These are phyloP conservation scores for Stemphylium beticola DNA, from an alignment of 2,329 filamentous ascomycete species.

Conservation along the genomic window DNA sequence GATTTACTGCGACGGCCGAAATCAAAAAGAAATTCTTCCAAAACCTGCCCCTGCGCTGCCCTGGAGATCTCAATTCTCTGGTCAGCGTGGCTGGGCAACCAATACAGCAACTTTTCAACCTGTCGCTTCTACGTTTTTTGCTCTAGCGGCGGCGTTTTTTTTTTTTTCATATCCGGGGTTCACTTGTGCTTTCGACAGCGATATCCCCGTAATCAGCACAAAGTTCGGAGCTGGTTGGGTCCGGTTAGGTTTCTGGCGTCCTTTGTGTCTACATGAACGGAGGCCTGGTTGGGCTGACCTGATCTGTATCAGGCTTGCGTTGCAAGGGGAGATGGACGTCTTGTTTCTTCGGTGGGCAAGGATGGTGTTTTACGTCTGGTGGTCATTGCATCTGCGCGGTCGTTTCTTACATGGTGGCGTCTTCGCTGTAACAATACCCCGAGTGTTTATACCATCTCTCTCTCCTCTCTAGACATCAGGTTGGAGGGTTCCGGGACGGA, in stretches of 20 bases:
- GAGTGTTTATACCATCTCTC: conserved; percentile 19
- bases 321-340: not conserved
- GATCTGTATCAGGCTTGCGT: not conserved
- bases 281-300: conserved; percentile 5
- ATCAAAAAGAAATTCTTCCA: conserved; percentile 19
- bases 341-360: not conserved
- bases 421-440: conserved; percentile 6
- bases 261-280: conserved; percentile 1
- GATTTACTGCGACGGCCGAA: conserved; percentile 26
- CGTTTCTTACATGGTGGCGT: not conserved
- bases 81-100: conserved; percentile 27
- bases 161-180: conserved; percentile 19
- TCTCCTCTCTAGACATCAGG: conserved; percentile 8
- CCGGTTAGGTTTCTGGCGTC: conserved; percentile 5
- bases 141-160: conserved; percentile 34
- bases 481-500: no score
- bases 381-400: not conserved
- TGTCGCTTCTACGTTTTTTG: conserved; percentile 25
- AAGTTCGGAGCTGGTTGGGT: conserved; percentile 7
- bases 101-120: conserved; percentile 4
- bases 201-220: conserved; percentile 15
- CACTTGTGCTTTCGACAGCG: not conserved
- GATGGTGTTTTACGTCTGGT: conserved; percentile 1
- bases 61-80: conserved; percentile 3
- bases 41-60: conserved; percentile 25